phyloP scores from a whole-genome alignment of 1,284 basidiomycete genomes.

The Farysia itapuensis region DNA sequence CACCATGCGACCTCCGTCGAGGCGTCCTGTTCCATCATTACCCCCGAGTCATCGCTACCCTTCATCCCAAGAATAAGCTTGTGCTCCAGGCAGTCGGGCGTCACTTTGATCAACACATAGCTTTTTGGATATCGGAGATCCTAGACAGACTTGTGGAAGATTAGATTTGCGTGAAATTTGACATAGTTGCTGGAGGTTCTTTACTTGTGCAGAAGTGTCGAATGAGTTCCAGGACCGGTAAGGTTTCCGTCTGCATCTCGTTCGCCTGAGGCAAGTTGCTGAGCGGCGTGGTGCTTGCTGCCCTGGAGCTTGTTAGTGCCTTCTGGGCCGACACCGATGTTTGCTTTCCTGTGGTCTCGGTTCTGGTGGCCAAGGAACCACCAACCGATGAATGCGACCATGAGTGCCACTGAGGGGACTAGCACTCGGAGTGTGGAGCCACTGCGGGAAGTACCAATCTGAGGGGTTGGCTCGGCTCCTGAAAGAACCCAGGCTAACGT shows the following conservation, averaged over 20 bases:
- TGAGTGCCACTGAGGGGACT: slow-evolving; percentile 24
- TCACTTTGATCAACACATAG: no score
- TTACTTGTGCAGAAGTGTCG: no score
- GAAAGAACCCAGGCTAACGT: neutral
- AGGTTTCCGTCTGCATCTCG: slow-evolving; percentile 13
- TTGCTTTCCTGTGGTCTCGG: slow-evolving; percentile 18
- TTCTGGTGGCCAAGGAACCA: slow-evolving; percentile 40
- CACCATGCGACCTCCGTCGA: slow-evolving; percentile 27
- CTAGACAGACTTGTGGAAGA: no score
- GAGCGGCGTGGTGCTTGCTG: slow-evolving; percentile 21
- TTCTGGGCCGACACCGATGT: slow-evolving; percentile 27
- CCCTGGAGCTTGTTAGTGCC: slow-evolving; percentile 35
- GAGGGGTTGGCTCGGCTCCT: slow-evolving; percentile 23
- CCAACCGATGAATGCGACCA: slow-evolving; percentile 35
- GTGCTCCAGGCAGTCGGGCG: no score
- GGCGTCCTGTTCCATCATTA: slow-evolving; percentile 26
- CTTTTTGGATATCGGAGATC: no score
- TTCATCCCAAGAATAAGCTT: no score
- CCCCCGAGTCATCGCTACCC: slow-evolving; percentile 13
- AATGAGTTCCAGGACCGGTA: no score
- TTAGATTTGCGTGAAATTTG: no score
- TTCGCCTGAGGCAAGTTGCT: slow-evolving; percentile 20
- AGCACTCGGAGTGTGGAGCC: slow-evolving; percentile 30
- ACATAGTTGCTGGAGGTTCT: no score
- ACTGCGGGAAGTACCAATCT: slow-evolving; percentile 27